Evolutionary conservation across 306 rosid genomes (phyloP), one percentile per base, ranked within the genome.

Genomic region (Senna tora): DNA sequence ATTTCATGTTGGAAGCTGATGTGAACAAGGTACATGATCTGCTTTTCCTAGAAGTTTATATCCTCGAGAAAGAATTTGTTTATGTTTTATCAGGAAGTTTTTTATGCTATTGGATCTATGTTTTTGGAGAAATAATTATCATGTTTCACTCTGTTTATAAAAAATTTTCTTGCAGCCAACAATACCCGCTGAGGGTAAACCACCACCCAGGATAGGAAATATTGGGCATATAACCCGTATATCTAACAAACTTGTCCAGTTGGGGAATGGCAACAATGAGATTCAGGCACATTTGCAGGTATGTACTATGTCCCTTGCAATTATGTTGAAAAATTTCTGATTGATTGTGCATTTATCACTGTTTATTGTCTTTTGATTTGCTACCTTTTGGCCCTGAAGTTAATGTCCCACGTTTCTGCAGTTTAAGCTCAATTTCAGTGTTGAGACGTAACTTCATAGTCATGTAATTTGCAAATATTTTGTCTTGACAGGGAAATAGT

Each of bases 161-260:
- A 22, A 57, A 77, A 66, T 74, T 64, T 59, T 72, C 51, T 64
- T 83, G 87, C 91, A 95, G 99, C 96, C 99, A 76, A 88, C 99
- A 17, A 59, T 75, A 66, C 83, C 93, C 65, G 89, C 87, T 53
- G 96, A 85, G 78, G 90, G 87, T 73, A 95, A 87, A 78, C 50
- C 81, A 12, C 82, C 84, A 10, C 96, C 97, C 59, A 88, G 93
- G 86, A 84, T 92, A 76, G 99, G 99, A 59, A 80, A 77, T 84
- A 86, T 95, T 72, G 99, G 99, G 55, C 99, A 95, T 81, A 72
- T 95, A 75, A 95, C 99, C 34, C 99, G 90, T 19, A 84, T 95
- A 66, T 87, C 96, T 63, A 95, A 95, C 90, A 95, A 92, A 80
- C 87, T 95, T 67, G 72, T 88, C 80, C 95, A 88, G 78, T 76